Conservation (phyloP, 139 green algal genomes). For the Axilococcus clingmanii region DNA sequence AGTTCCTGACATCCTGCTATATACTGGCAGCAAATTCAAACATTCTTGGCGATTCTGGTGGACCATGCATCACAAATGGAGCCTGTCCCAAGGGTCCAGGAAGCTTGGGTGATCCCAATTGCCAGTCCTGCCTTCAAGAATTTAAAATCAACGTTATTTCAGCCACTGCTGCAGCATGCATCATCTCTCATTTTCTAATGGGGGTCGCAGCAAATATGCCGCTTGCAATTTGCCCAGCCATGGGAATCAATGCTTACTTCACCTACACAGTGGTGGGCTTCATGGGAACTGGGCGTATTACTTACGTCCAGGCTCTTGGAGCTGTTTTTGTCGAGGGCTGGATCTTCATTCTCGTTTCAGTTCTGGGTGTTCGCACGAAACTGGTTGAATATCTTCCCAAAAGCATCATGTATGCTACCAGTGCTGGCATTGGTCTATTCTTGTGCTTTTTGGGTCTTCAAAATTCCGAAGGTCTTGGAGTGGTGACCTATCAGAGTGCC, state of each 20-base stretch:
- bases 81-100: slow-evolving; percentile 1
- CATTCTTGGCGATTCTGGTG: slow-evolving; percentile 20
- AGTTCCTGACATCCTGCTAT: not conserved
- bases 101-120: not conserved
- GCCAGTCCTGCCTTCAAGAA: slow-evolving; percentile 14
- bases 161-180: slow-evolving; percentile 20
- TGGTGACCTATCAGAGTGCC: slow-evolving; percentile 53
- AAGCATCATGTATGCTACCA: slow-evolving; percentile 52
- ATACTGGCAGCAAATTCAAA: not conserved
- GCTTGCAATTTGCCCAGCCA: slow-evolving; percentile 36
- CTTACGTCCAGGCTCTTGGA: slow-evolving; percentile 31
- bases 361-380: slow-evolving; percentile 42
- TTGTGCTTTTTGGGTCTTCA: slow-evolving; percentile 65
- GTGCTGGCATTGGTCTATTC: slow-evolving; percentile 65
- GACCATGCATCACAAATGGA: slow-evolving; percentile 14
- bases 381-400: slow-evolving; percentile 55
- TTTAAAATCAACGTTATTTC: slow-evolving; percentile 22
- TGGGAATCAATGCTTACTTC: slow-evolving; percentile 63
- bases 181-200: slow-evolving; percentile 44
- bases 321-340: slow-evolving; percentile 55
- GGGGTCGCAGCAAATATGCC: slow-evolving; percentile 33
- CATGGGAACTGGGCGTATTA: slow-evolving; percentile 31
- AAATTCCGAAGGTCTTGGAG: slow-evolving; percentile 50
- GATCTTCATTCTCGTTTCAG: slow-evolving; percentile 50
- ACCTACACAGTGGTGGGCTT: slow-evolving; percentile 63